A percentile compares a stretch with the other conserved stretches of the same genome.
Conservation (phyloP, 2,329 filamentous ascomycete species). For the Arthrobotrys megalospora region DNA sequence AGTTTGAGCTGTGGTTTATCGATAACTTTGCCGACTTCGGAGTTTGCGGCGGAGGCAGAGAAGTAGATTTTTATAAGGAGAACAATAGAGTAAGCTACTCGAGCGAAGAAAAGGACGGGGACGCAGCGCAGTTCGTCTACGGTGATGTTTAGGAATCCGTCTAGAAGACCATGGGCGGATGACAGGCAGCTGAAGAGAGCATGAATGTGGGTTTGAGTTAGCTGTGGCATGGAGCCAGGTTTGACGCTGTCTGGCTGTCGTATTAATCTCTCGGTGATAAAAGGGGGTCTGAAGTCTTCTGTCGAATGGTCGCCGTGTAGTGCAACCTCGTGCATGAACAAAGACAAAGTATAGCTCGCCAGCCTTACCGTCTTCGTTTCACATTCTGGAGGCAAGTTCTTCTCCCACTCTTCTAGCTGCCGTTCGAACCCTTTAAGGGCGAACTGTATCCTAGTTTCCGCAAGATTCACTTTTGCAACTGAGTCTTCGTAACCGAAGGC, state of each 20-base stretch:
- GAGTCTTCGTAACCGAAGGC: constrained; percentile 74
- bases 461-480: constrained; percentile 71
- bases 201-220: constrained; percentile 75
- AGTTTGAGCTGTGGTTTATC: constrained; percentile 70
- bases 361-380: constrained; percentile 60
- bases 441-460: constrained; percentile 73
- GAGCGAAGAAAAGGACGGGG: constrained; percentile 71
- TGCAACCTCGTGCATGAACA: constrained; percentile 83
- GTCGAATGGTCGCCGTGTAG: constrained; percentile 76
- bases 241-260: constrained; percentile 64
- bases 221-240: constrained; percentile 64
- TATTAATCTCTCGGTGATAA: constrained; percentile 64
- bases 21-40: constrained; percentile 71
- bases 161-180: constrained; percentile 78
- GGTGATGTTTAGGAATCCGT: constrained; percentile 76
- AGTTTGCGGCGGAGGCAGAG: constrained; percentile 70
- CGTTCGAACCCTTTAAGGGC: constrained; percentile 73
- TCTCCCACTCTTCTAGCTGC: constrained; percentile 71
- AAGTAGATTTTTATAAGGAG: constrained; percentile 76
- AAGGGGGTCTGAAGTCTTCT: constrained; percentile 69
- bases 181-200: constrained; percentile 78
- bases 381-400: constrained; percentile 67
- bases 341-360: constrained; percentile 70
- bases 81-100: constrained; percentile 73
- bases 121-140: constrained; percentile 74